Evolutionary conservation across 345 rosid species (phyloP).

Genomic region (Gossypium sturtianum): DNA sequence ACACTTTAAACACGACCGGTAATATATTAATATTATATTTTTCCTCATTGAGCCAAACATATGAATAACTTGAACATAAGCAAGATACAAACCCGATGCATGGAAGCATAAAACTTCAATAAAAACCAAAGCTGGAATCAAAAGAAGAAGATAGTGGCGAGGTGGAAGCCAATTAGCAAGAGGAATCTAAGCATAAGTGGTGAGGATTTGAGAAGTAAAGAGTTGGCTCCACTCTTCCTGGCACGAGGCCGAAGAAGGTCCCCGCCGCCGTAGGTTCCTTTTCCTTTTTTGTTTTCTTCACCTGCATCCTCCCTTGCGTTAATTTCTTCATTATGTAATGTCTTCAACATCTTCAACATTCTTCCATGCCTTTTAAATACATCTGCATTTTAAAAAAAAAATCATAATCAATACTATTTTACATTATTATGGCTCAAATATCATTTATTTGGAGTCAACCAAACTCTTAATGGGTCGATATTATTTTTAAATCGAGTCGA

Average conservation of each 20-base stretch:
- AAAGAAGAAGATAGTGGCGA: background rate
- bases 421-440: too few relatives aligned
- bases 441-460: too few relatives aligned
- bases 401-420: too few relatives aligned
- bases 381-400: background rate
- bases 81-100: too few relatives aligned
- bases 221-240: background rate
- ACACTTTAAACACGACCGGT: too few relatives aligned
- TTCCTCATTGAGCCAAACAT: too few relatives aligned
- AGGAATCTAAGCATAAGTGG: background rate
- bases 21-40: too few relatives aligned
- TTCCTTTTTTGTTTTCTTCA: background rate
- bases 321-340: background rate
- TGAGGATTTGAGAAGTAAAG: background rate
- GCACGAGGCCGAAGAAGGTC: background rate
- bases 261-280: constrained; percentile 2
- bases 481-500: too few relatives aligned
- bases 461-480: too few relatives aligned
- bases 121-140: background rate
- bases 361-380: background rate
- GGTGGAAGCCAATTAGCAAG: background rate
- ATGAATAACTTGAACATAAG: too few relatives aligned
- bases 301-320: background rate
- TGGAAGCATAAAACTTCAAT: background rate
- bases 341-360: background rate